phyloP scores from a whole-genome alignment of 495 filamentous ascomycete genomes.

The Chaetomidium leptoderma region DNA sequence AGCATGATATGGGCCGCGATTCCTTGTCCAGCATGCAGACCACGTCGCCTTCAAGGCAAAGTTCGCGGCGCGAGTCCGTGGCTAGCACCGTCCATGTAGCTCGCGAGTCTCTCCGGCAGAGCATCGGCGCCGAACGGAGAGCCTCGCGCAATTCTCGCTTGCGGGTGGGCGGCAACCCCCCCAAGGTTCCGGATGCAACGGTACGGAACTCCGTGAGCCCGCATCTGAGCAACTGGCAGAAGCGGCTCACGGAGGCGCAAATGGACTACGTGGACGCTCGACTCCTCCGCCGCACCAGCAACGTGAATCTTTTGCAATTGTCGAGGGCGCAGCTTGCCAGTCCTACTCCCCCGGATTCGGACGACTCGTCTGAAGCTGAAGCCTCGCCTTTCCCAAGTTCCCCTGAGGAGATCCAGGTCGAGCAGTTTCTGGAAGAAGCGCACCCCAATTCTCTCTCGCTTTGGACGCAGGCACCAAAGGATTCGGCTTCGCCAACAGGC shows the following conservation, averaged over 20 bases:
- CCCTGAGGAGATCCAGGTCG: constrained; percentile 29
- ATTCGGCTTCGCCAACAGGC: neutral
- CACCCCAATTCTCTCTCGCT: constrained; percentile 12
- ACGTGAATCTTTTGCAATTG: constrained; percentile 39
- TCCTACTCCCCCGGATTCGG: constrained; percentile 48
- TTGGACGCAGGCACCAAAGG: constrained; percentile 22
- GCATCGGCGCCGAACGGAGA: constrained; percentile 34
- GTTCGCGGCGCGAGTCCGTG: constrained; percentile 30
- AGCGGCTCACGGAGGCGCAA: constrained; percentile 39
- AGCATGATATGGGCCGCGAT: constrained; percentile 43
- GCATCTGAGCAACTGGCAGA: constrained; percentile 31
- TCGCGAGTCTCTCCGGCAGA: constrained; percentile 22
- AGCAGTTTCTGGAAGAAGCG: constrained; percentile 11
- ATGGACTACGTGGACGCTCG: constrained; percentile 42
- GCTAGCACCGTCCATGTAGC: constrained; percentile 13
- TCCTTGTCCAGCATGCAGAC: constrained; percentile 46
- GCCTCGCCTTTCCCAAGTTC: neutral
- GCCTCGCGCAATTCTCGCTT: constrained; percentile 32
- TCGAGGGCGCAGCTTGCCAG: constrained; percentile 43
- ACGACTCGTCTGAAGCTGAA: constrained; percentile 32
- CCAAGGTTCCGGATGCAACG: constrained; percentile 20
- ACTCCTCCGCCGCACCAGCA: constrained; percentile 34
- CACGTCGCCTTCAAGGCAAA: constrained; percentile 22
- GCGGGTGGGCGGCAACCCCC: constrained; percentile 28
- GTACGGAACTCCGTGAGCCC: constrained; percentile 17